Base-by-base conservation (phyloP, 2,329 filamentous ascomycete genomes). In the Akanthomyces dipterigenus region DNA sequence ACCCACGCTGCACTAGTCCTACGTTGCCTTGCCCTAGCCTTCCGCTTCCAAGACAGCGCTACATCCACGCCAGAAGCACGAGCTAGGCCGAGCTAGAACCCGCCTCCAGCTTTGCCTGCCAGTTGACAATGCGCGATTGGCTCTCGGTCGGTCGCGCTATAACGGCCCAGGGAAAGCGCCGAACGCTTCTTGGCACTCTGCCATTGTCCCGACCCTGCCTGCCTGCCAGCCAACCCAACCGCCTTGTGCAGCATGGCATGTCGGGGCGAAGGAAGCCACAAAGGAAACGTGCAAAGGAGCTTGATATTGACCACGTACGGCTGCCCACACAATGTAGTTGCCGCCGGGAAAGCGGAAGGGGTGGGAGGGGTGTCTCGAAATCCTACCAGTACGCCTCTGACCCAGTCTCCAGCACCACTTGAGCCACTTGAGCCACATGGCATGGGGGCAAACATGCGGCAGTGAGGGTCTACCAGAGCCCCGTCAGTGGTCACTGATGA, bases 21-120 rank as follows among this genome's bases (percentile, higher is more conserved):
- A 14, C 38, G 36, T 55, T 11, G 43, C 42, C 53, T 56, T 55
- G n/a, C 28, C 51, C 36, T 61, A 38, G 42, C 49, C 49, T 60
- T 55, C 49, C 54, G 53, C 49, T 60, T 55, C 49, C 54, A 57
- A 53, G 51, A 51, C 53, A 55, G 24, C 36, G 40, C 31, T 34
- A 34, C 51, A 49, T 48, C 12, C 43, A 55, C 42, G 51, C 58
- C 31, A 60, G 50, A 55, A 61, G 58, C 42, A 60, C 42, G 36
- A 54, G 58, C 58, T 48, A 48, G 58, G 36, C 18, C n/a, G 31
- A 46, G 49, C 56, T 55, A 51, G 56, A 62, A 62, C 28, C 55
- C 28, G 61, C 18, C 61, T 60, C 42, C 36, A 40, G 58, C 50
- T 55, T 55, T 55, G 16, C 31, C 36, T 36, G 38, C 40, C 50